phyloP scores from a whole-genome alignment of 805 yeast genomes.

The Cyberlindnera euphorbiiphila region DNA sequence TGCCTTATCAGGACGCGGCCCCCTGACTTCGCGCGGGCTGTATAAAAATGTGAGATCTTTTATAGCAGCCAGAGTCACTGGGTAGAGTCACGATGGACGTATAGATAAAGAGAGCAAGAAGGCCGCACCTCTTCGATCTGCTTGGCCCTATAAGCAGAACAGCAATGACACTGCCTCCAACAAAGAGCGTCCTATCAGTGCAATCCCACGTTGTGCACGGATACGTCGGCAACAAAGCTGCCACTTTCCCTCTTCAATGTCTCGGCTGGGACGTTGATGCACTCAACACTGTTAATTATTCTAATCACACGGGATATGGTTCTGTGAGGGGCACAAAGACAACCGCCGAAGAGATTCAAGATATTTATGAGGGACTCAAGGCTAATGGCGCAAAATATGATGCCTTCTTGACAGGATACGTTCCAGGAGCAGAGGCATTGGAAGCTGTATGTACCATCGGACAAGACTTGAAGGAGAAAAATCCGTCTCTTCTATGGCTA shows the following conservation, averaged over 20 bases:
- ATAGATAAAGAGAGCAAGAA: too few species aligned
- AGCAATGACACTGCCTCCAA: background rate
- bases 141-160: too few species aligned
- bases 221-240: constrained; percentile 66
- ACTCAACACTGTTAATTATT: constrained; percentile 59
- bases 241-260: constrained; percentile 60
- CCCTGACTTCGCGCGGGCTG: too few species aligned
- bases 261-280: constrained; percentile 70
- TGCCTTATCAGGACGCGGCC: too few species aligned
- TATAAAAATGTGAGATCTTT: too few species aligned
- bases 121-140: too few species aligned
- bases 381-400: constrained; percentile 37
- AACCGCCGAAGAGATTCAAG: constrained; percentile 36
- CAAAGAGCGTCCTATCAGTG: constrained; percentile 39
- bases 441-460: constrained; percentile 40
- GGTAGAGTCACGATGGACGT: too few species aligned
- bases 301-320: constrained; percentile 73
- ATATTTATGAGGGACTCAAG: constrained; percentile 38
- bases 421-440: constrained; percentile 54
- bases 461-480: constrained; percentile 32
- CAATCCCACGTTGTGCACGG: constrained; percentile 75
- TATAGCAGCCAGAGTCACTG: constrained; percentile 1
- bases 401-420: constrained; percentile 64
- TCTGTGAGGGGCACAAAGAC: constrained; percentile 45
- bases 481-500: constrained; percentile 45